Conservation (phyloP, 176 grass and related monocot genomes). For the Aegilops bicornis region DNA sequence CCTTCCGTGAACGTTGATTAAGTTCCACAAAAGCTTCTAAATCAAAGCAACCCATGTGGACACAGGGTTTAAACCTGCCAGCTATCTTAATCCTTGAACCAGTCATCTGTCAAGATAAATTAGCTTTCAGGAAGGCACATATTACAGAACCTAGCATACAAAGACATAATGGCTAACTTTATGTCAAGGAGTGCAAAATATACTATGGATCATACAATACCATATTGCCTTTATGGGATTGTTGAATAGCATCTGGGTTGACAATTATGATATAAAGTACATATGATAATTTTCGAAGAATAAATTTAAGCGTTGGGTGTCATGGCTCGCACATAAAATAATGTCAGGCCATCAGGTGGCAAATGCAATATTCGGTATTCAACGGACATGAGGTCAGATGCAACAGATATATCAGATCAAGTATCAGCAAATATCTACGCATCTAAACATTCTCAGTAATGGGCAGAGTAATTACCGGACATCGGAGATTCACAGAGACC, state of each 20-base stretch:
- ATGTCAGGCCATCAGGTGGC: background rate
- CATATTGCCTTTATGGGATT: background rate
- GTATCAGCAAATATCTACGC: constrained; percentile 8
- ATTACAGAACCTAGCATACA: constrained; percentile 17
- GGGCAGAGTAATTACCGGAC: constrained; percentile 68
- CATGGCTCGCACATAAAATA: constrained; percentile 8
- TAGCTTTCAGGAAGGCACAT: constrained; percentile 13
- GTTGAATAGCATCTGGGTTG: background rate
- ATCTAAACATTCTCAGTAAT: constrained; percentile 16
- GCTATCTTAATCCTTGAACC: constrained; percentile 83
- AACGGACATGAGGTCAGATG: constrained; percentile 1
- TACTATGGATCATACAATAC: background rate
- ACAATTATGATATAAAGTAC: background rate
- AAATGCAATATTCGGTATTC: constrained; percentile 16
- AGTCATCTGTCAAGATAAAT: constrained; percentile 69
- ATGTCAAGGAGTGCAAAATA: background rate
- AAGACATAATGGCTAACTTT: background rate
- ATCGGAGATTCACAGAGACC: constrained; percentile 81
- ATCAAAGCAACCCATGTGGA: constrained; percentile 96
- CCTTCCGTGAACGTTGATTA: constrained; percentile 84
- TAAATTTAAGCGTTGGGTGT: background rate
- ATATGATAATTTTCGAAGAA: background rate
- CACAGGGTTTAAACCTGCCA: constrained; percentile 85
- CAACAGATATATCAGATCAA: background rate
- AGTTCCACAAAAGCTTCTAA: constrained; percentile 95